Evolutionary conservation across 805 yeast genomes (phyloP).

Genomic region (Kluyveromyces dobzhanskii): DNA sequence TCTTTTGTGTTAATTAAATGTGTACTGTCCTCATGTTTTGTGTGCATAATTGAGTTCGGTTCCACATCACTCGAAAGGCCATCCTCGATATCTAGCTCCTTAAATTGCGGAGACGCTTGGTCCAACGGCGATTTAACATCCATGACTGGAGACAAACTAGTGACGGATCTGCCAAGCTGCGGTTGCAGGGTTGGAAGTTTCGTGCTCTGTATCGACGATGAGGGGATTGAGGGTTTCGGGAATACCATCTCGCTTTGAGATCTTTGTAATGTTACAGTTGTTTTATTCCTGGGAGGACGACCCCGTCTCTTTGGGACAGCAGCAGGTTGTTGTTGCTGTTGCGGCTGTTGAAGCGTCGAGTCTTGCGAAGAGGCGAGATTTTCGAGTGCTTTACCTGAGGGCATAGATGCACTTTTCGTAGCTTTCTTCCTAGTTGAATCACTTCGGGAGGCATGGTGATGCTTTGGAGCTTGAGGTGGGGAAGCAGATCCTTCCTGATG

Average conservation of each 20-base stretch:
- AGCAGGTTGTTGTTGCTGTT: conserved; percentile 8
- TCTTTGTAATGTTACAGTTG: conserved; percentile 17
- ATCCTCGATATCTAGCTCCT: conserved; percentile 29
- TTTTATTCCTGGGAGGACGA: conserved; percentile 25
- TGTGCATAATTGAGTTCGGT: conserved; percentile 10
- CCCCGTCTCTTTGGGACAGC: conserved; percentile 26
- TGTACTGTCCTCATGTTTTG: conserved; percentile 1
- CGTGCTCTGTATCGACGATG: conserved; percentile 16
- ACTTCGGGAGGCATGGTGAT: conserved; percentile 52
- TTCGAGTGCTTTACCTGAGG: conserved; percentile 8
- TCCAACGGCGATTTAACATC: conserved; percentile 4
- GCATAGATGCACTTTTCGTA: conserved; percentile 20
- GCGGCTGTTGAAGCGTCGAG: conserved; percentile 4
- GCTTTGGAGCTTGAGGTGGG: conserved; percentile 57
- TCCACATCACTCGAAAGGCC: conserved; percentile 32
- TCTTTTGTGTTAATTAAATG: conserved; percentile 5
- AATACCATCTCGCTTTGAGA: conserved; percentile 25
- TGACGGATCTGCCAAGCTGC: conserved; percentile 8
- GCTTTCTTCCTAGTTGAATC: conserved; percentile 27
- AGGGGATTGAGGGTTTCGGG: conserved; percentile 22
- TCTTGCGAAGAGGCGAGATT: conserved; percentile 6
- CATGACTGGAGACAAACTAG: conserved; percentile 7
- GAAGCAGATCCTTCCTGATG: conserved; percentile 41
- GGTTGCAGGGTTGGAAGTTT: conserved; percentile 17
- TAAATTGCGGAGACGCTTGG: conserved; percentile 17